phyloP scores from a whole-genome alignment of 345 rosid species.

The Chamaenerion angustifolium region DNA sequence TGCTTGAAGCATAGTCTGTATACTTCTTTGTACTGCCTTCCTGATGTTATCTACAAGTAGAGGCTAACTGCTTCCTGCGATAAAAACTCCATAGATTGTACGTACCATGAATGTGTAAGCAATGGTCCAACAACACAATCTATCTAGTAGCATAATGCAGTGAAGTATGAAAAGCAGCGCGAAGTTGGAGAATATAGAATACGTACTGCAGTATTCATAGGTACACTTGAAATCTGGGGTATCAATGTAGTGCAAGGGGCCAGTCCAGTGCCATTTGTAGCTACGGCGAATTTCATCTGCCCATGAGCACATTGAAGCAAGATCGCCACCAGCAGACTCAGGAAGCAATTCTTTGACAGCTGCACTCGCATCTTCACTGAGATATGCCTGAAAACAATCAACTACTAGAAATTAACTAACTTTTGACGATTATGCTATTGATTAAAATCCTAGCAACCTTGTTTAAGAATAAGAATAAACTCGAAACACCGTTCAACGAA shows the following conservation, averaged over 20 bases:
- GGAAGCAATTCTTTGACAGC: conserved; percentile 62
- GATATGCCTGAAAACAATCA: conserved; percentile 31
- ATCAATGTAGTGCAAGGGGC: conserved; percentile 75
- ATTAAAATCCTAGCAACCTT: too few species aligned
- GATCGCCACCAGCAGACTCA: conserved; percentile 64
- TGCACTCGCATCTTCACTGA: conserved; percentile 51
- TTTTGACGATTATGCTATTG: background rate
- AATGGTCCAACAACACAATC: too few species aligned
- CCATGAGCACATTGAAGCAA: conserved; percentile 90
- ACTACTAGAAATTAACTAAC: conserved; percentile 6
- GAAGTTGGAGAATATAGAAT: background rate
- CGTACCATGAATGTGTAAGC: too few species aligned
- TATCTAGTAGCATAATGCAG: conserved; percentile 1
- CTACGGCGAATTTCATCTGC: conserved; percentile 50
- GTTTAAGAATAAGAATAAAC: too few species aligned
- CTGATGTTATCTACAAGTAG: too few species aligned
- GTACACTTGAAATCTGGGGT: conserved; percentile 90
- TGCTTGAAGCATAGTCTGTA: too few species aligned
- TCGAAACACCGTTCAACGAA: too few species aligned
- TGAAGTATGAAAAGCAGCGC: background rate
- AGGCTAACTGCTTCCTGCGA: too few species aligned
- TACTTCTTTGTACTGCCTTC: too few species aligned
- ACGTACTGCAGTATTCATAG: conserved; percentile 70
- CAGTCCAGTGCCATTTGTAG: conserved; percentile 61
- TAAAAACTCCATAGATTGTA: too few species aligned